Conservation (phyloP, 352 stramenopile species). For the Phytophthora uliginosa region DNA sequence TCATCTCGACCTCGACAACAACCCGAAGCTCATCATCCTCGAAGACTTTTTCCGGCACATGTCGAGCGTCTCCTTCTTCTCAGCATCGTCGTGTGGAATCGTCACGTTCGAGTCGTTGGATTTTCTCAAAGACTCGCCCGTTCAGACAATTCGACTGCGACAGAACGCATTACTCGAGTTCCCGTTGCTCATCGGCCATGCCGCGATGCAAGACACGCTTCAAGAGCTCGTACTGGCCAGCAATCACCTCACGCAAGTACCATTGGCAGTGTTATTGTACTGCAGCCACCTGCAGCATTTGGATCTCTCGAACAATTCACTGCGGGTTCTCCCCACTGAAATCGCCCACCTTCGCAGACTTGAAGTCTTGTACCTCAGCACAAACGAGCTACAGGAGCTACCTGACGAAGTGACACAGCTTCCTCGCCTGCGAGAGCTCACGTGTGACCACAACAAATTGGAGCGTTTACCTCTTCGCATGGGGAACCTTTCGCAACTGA, state of each 20-base stretch:
- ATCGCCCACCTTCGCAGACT: conserved; percentile 49
- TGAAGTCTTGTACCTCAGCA: conserved; percentile 48
- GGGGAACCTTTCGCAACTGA: conserved; percentile 44
- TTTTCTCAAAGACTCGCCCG: conserved; percentile 54
- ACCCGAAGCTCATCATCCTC: conserved; percentile 48
- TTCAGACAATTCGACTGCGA: conserved; percentile 44
- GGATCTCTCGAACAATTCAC: conserved; percentile 60
- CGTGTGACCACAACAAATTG: conserved; percentile 53
- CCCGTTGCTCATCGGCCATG: conserved; percentile 41
- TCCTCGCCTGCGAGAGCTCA: conserved; percentile 41
- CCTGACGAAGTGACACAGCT: conserved; percentile 54
- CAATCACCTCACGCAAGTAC: conserved; percentile 53
- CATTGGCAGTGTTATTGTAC: conserved; percentile 48
- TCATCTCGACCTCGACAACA: conserved; percentile 53
- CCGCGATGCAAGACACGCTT: conserved; percentile 61
- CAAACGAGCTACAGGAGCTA: conserved; percentile 53
- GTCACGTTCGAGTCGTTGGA: conserved; percentile 53
- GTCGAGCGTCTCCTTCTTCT: conserved; percentile 38
- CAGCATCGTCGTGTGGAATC: conserved; percentile 51
- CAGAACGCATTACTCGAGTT: conserved; percentile 63
- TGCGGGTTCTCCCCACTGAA: conserved; percentile 48
- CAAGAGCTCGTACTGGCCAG: conserved; percentile 44
- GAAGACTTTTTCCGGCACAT: conserved; percentile 50
- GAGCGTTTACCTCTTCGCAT: conserved; percentile 44
- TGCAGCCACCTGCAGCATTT: conserved; percentile 50